Conservation (phyloP, 108 stramenopile species). For the Parmales sp. region DNA sequence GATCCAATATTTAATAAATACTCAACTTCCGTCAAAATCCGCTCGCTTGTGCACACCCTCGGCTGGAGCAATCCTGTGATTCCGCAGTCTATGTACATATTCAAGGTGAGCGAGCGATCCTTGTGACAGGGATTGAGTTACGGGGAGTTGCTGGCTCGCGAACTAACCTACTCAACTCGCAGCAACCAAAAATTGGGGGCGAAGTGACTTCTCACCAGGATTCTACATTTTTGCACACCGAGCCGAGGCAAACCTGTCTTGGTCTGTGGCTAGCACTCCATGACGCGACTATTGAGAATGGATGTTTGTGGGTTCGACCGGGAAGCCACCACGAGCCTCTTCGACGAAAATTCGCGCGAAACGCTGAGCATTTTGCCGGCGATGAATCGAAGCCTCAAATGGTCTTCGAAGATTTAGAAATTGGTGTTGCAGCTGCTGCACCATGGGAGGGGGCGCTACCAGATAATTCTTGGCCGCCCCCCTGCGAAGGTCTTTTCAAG, state of each 20-base stretch:
- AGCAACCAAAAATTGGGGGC: constrained; percentile 53
- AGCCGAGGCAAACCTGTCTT: constrained; percentile 71
- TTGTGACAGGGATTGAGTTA: background rate
- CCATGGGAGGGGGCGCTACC: constrained; percentile 66
- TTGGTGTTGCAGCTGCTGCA: constrained; percentile 8
- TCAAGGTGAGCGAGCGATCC: constrained; percentile 59
- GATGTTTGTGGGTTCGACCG: constrained; percentile 84
- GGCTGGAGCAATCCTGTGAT: constrained; percentile 74
- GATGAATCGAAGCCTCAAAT: constrained; percentile 27
- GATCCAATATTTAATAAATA: constrained; percentile 51
- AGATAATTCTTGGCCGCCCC: constrained; percentile 27
- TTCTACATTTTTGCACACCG: constrained; percentile 79
- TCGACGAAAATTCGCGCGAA: constrained; percentile 57
- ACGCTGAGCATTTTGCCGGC: constrained; percentile 51
- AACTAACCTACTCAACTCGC: too few relatives aligned
- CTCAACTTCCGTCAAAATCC: constrained; percentile 40
- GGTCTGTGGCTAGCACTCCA: constrained; percentile 89
- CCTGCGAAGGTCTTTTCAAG: constrained; percentile 39
- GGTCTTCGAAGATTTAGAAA: constrained; percentile 26
- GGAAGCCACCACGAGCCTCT: constrained; percentile 64
- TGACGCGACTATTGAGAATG: constrained; percentile 79
- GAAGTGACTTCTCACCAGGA: constrained; percentile 86
- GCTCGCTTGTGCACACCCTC: constrained; percentile 44
- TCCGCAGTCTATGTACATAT: constrained; percentile 90
- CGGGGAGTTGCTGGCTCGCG: too few relatives aligned